These are phyloP conservation scores for Melianthus villosus DNA, from an alignment of 441 rosid genomes.

Conservation along the genomic window DNA sequence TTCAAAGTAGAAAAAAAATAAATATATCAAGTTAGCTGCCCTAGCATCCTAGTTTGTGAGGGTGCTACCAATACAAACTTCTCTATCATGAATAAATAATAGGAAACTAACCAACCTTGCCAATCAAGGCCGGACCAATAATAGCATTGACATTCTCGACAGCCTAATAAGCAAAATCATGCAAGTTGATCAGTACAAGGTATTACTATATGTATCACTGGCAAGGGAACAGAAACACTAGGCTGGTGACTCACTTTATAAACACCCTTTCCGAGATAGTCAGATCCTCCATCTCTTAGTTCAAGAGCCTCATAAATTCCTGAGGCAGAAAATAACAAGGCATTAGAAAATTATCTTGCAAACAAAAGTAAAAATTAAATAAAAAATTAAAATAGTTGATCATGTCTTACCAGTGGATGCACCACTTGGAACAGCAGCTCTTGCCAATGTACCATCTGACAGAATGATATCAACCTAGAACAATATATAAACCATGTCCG, in stretches of 20 bases:
- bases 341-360: background rate
- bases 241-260: constrained; percentile 14
- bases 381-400: background rate
- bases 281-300: constrained; percentile 34
- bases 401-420: constrained; percentile 25
- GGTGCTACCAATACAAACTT: no score
- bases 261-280: constrained; percentile 37
- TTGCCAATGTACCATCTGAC: constrained; percentile 17
- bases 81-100: background rate
- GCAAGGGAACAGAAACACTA: no score
- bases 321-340: no score
- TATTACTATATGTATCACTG: background rate
- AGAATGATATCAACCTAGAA: constrained; percentile 25
- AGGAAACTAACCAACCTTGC: constrained; percentile 37
- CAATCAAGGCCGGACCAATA: constrained; percentile 83
- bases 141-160: constrained; percentile 65
- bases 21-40: no score
- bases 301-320: constrained; percentile 38
- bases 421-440: constrained; percentile 38
- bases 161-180: constrained; percentile 31
- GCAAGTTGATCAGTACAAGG: background rate
- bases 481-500: constrained; percentile 1
- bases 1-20: constrained; percentile 1
- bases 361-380: background rate
- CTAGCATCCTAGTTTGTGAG: no score